phyloP scores from a whole-genome alignment of 495 filamentous ascomycete species.

The Xeromyces bisporus region DNA sequence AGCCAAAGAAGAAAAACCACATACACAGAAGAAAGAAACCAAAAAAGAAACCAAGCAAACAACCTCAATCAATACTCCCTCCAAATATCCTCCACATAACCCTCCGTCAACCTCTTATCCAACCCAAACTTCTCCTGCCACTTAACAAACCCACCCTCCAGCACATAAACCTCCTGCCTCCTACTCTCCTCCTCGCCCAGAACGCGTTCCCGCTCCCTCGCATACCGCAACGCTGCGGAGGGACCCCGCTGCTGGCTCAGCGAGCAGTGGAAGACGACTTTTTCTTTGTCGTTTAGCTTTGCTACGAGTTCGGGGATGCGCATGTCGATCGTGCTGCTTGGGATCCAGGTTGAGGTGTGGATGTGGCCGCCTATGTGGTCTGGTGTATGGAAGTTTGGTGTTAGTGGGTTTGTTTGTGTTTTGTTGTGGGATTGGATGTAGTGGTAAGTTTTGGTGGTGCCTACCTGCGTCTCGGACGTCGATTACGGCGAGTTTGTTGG shows the following conservation, averaged over 20 bases:
- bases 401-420: background rate
- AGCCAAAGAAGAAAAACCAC: too few species aligned
- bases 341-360: constrained; percentile 48
- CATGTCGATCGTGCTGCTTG: constrained; percentile 53
- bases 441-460: background rate
- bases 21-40: constrained; percentile 1
- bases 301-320: constrained; percentile 67
- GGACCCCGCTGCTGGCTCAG: constrained; percentile 66
- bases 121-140: constrained; percentile 80
- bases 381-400: constrained; percentile 9
- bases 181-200: constrained; percentile 20
- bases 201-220: constrained; percentile 21
- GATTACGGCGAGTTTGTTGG: constrained; percentile 48
- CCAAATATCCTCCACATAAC: constrained; percentile 77
- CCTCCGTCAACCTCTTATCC: constrained; percentile 71
- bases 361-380: constrained; percentile 95
- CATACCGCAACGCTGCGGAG: constrained; percentile 28
- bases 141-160: constrained; percentile 73
- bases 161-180: constrained; percentile 58
- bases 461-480: constrained; percentile 76
- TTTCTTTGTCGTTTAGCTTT: constrained; percentile 57
- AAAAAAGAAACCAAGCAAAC: constrained; percentile 1
- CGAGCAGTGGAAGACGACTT: constrained; percentile 91
- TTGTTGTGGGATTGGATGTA: background rate
- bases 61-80: constrained; percentile 33